Evolutionary conservation across 108 stramenopile genomes (phyloP).

Genomic region (Cyclotella kingstonii): DNA sequence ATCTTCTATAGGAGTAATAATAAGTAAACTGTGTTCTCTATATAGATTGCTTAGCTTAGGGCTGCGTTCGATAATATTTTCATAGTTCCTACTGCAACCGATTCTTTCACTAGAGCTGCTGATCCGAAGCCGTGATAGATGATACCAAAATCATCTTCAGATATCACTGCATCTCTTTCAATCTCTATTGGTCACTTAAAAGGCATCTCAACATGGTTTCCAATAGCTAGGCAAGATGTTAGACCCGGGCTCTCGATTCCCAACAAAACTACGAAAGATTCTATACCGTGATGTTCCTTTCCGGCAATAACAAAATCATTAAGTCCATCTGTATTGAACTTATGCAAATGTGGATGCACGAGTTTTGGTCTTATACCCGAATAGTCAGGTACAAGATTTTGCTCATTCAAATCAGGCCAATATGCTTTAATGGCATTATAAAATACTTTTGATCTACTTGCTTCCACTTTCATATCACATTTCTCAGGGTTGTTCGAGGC

Average conservation of each 20-base stretch:
- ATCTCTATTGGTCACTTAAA: constrained; percentile 6
- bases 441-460: constrained; percentile 51
- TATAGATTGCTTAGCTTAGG: too few species aligned
- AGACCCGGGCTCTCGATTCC: constrained; percentile 89
- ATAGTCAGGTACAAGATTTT: constrained; percentile 65
- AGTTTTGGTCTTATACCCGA: constrained; percentile 84
- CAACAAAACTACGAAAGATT: constrained; percentile 61
- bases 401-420: constrained; percentile 67
- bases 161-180: neutral
- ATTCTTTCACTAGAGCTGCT: neutral
- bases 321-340: constrained; percentile 4
- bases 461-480: constrained; percentile 61
- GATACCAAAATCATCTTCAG: too few species aligned
- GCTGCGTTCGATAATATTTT: too few species aligned
- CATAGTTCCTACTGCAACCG: too few species aligned
- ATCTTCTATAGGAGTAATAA: too few species aligned
- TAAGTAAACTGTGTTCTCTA: too few species aligned
- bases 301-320: constrained; percentile 69
- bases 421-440: constrained; percentile 69
- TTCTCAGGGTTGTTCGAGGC: constrained; percentile 34
- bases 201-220: constrained; percentile 48
- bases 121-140: too few species aligned
- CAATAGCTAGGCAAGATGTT: constrained; percentile 77
- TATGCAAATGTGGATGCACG: constrained; percentile 50
- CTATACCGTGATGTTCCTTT: constrained; percentile 55